phyloP scores from a whole-genome alignment of 164 flowering plant genomes.

The Umbilicus rupestris region DNA sequence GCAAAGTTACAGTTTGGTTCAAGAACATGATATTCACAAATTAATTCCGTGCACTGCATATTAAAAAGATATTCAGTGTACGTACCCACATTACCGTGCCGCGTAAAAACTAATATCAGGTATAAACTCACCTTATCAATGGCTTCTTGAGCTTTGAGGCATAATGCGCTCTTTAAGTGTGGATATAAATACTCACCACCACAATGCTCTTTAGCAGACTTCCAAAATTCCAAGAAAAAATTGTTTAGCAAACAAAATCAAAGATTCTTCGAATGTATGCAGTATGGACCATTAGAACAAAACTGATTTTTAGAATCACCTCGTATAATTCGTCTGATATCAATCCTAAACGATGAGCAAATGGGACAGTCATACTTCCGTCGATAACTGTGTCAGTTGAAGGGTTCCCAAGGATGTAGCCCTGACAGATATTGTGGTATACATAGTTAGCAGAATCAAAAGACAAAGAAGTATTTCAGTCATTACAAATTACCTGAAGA shows the following conservation, averaged over 20 bases:
- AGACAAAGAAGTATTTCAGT: background rate
- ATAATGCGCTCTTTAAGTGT: background rate
- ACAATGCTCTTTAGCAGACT: constrained; percentile 10
- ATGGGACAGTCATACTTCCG: background rate
- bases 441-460: background rate
- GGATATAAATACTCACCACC: background rate
- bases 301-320: background rate
- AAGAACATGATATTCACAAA: background rate
- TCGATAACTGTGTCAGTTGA: background rate
- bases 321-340: constrained; percentile 12
- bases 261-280: background rate
- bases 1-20: background rate
- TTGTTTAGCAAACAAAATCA: background rate
- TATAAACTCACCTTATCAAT: background rate
- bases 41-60: background rate
- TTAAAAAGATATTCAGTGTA: background rate
- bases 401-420: constrained; percentile 14
- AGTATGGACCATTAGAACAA: background rate
- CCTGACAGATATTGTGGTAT: background rate
- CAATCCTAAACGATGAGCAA: constrained; percentile 4
- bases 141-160: background rate
- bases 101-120: background rate
- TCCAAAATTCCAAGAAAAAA: background rate
- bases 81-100: background rate
- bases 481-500: background rate